Evolutionary conservation across 805 yeast species (phyloP), one percentile per base, ranked within the genome.

Genomic region (Dipodascus geniculatus): DNA sequence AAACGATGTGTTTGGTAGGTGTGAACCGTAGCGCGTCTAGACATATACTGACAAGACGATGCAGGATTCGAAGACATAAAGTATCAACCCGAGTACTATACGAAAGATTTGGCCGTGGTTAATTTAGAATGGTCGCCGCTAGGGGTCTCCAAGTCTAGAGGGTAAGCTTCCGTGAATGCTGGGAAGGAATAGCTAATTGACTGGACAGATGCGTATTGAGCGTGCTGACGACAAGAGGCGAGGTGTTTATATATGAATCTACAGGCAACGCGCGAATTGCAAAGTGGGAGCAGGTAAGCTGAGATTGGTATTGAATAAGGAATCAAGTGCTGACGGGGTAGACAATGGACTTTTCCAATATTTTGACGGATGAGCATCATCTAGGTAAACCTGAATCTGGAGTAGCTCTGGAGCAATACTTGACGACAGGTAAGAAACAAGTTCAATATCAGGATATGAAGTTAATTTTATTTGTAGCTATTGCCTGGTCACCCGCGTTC

Each of bases 401-500:
- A 38, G 20, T 38, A 14, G 44, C 17, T 11, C 6, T 38, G 44
- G 19, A 38, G 11, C 17, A 38, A 38, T 38, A 38, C 14, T 3
- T 38, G 4, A 38, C 17, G 14, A 38, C 44, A 38, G 44, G 44
- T 38, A 38, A 38, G 44, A 4, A 8, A 8, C 14, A 8, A 14
- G 11, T 28, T 14, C 35, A 28, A n/a, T 38, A 38, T 6, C 33
- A 28, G 11, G 33, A 28, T 6, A 28, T 11, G 14, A 38, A n/a
- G 19, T 4, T 11, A 38, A 11, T 38, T 11, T 17, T 14, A n/a
- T 38, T 9, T 38, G 4, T 38, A 38, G 44, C 44, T 31, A 22
- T 55, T 9, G 57, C 48, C 6, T 60, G 63, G 63, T 58, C 61
- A 2, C 61, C 63, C 16, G 42, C 48, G 3, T 48, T 31, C 23